Evolutionary conservation across 2,329 filamentous ascomycete species (phyloP).

Genomic region (Mycosphaerella arachidis): DNA sequence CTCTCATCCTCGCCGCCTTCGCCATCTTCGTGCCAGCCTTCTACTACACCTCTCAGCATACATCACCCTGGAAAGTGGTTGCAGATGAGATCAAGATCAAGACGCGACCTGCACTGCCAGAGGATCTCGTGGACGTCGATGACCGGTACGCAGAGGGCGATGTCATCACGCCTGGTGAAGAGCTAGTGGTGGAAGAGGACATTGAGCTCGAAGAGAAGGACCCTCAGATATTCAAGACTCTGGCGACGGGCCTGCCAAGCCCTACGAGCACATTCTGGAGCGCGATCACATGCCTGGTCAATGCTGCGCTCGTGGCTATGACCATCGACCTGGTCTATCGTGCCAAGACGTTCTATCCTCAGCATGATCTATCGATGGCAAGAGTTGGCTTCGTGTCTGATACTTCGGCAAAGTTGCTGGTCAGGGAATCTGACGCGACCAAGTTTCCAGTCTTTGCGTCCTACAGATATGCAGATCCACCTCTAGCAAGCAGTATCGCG

Average conservation of each 20-base stretch:
- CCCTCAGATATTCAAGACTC: slow-evolving; percentile 56
- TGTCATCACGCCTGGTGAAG: slow-evolving; percentile 40
- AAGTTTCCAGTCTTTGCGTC: slow-evolving; percentile 73
- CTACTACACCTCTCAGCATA: slow-evolving; percentile 29
- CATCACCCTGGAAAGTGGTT: slow-evolving; percentile 30
- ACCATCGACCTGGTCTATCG: slow-evolving; percentile 74
- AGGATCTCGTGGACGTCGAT: slow-evolving; percentile 20
- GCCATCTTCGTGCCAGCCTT: slow-evolving; percentile 44
- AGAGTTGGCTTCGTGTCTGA: slow-evolving; percentile 83
- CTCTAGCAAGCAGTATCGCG: slow-evolving; percentile 3
- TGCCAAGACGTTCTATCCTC: slow-evolving; percentile 64
- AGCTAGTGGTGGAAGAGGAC: slow-evolving; percentile 60
- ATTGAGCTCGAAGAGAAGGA: slow-evolving; percentile 56
- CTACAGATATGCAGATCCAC: slow-evolving; percentile 43
- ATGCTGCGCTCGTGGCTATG: slow-evolving; percentile 63
- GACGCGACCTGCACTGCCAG: slow-evolving; percentile 37
- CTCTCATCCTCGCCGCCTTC: slow-evolving; percentile 36
- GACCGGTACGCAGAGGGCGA: slow-evolving; percentile 28
- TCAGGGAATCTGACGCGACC: slow-evolving; percentile 74
- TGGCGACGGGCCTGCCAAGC: slow-evolving; percentile 73
- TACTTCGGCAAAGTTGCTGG: slow-evolving; percentile 70
- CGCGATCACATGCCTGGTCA: slow-evolving; percentile 54
- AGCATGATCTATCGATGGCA: slow-evolving; percentile 75
- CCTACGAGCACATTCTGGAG: slow-evolving; percentile 64
- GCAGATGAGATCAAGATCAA: slow-evolving; percentile 36